A percentile compares a stretch with the other conserved stretches of the same genome.
These are phyloP conservation scores for Themeda triandra DNA, from an alignment of 176 grass and related monocot genomes.

Conservation along the genomic window DNA sequence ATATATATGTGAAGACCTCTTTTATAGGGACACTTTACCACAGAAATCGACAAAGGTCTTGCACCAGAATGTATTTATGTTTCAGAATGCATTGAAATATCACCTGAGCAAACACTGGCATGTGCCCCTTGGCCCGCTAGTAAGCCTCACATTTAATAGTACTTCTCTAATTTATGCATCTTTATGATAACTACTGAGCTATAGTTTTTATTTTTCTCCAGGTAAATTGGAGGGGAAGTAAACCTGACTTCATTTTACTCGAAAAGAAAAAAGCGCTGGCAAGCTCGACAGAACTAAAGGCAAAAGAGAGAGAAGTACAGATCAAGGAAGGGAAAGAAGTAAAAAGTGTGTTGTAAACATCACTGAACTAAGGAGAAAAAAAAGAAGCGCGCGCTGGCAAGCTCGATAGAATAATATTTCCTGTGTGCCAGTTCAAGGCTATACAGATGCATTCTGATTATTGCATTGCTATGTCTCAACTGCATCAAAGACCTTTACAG, in stretches of 20 bases:
- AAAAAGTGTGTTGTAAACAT: neutral
- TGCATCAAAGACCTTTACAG: neutral
- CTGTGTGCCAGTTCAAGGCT: too few species aligned
- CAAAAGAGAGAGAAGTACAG: neutral
- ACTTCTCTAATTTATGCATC: neutral
- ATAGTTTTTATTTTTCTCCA: neutral
- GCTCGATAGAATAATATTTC: neutral
- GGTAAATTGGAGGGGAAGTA: neutral
- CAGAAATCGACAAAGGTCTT: neutral
- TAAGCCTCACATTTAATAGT: neutral
- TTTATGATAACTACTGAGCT: constrained; percentile 1
- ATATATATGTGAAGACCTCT: neutral
- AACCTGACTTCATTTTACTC: neutral
- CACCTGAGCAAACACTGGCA: neutral
- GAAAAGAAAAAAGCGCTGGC: too few species aligned
- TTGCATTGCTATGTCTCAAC: neutral
- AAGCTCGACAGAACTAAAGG: neutral
- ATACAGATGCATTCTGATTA: neutral
- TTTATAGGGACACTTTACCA: neutral
- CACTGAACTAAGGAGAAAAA: neutral
- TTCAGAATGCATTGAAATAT: neutral
- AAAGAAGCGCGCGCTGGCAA: too few species aligned
- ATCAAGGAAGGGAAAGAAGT: neutral
- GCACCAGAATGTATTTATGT: neutral
- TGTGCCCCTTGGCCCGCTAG: neutral